Conservation (phyloP, 192 early-diverging fungal genomes). For the Backusella parvicylindrica region DNA sequence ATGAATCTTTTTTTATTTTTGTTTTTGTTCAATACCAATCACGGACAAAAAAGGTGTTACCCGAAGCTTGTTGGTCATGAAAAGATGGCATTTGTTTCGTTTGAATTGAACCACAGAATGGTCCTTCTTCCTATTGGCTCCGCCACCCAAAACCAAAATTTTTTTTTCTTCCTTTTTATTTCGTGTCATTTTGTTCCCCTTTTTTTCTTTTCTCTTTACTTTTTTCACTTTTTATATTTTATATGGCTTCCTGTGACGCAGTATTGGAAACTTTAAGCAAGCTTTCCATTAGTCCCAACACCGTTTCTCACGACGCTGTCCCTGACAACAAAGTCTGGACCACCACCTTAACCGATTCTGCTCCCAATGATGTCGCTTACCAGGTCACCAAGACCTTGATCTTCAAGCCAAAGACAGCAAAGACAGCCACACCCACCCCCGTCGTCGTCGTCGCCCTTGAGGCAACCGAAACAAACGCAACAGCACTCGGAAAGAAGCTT, state of each 20-base stretch:
- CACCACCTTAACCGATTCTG: conserved; percentile 32
- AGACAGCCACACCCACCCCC: conserved; percentile 55
- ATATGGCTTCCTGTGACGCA: conserved; percentile 18
- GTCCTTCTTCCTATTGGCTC: background rate
- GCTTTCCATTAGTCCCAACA: conserved; percentile 30
- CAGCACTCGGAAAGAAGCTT: conserved; percentile 50
- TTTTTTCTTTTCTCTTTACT: background rate
- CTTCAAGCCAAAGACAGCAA: conserved; percentile 76
- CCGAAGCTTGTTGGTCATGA: background rate
- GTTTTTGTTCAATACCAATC: background rate
- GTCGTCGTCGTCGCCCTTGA: conserved; percentile 63
- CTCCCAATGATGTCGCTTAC: conserved; percentile 15
- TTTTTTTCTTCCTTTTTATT: background rate
- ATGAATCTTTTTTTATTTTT: no score
- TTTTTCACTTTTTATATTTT: background rate
- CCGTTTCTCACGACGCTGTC: conserved; percentile 52
- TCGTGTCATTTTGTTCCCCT: background rate
- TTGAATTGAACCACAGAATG: background rate
- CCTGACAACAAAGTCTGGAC: conserved; percentile 59
- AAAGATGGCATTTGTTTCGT: background rate
- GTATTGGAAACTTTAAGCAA: conserved; percentile 17
- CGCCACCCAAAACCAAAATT: conserved; percentile 4
- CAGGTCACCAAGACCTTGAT: conserved; percentile 70
- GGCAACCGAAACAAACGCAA: conserved; percentile 46
- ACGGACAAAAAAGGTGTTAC: background rate